Evolutionary conservation across 148 eudicot genomes (phyloP).

Genomic region (Rhododendron kiyosumense): DNA sequence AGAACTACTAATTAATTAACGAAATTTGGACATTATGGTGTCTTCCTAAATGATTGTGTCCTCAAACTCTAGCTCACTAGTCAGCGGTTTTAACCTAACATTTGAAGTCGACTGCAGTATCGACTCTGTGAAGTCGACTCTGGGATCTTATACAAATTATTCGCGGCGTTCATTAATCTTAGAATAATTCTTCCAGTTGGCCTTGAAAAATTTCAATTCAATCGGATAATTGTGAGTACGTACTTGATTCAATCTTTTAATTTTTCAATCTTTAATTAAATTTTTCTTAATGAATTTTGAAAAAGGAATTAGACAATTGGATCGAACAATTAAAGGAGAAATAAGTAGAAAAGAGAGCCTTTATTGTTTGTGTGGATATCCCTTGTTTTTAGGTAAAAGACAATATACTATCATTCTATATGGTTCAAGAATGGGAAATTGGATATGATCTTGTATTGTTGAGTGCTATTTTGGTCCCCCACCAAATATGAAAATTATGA

Average conservation of each 20-base stretch:
- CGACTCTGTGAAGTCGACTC: too few species aligned
- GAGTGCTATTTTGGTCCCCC: constrained; percentile 5
- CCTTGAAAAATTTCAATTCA: too few species aligned
- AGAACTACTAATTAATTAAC: too few species aligned
- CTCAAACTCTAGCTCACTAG: background rate
- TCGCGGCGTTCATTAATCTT: too few species aligned
- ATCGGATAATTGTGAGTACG: too few species aligned
- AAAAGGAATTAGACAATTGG: background rate
- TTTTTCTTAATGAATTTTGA: too few species aligned
- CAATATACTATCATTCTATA: background rate
- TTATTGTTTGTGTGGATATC: background rate
- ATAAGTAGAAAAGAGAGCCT: background rate
- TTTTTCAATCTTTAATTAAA: too few species aligned
- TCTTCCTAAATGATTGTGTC: background rate
- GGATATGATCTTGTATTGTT: background rate
- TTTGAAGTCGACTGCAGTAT: too few species aligned
- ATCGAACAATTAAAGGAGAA: background rate
- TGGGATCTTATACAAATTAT: too few species aligned
- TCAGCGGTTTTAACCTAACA: background rate
- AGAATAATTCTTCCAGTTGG: too few species aligned
- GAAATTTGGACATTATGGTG: background rate
- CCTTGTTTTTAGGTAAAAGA: background rate
- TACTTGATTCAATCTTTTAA: too few species aligned
- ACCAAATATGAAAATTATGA: background rate
- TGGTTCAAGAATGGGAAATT: background rate